Evolutionary conservation across 768 basidiomycete species (phyloP), one percentile per base, ranked within the genome.

Genomic region (Mycena olivaceomarginata): DNA sequence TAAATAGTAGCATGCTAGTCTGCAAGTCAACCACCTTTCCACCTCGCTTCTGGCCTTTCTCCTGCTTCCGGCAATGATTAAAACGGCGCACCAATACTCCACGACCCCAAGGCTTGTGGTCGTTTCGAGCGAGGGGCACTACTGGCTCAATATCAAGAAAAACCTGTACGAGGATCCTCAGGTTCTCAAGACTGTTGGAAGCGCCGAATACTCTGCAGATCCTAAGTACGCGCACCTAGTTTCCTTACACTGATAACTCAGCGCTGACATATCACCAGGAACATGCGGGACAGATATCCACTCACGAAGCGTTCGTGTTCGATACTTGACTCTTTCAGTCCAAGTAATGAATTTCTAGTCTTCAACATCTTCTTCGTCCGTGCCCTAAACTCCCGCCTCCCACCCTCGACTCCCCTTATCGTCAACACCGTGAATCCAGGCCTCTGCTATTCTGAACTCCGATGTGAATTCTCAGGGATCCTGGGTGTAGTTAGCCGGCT

Each of bases 21-120:
- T 63, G 3, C 85, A 87, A 65, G 82, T 85, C 48, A 87, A 87
- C 76, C 75, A 81, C 68, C 74, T 86, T 15, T 78, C 82, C 43
- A 82, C 84, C 20, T 77, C 81, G 1, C 80, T 85, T n/a, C 71
- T 85, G 1, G 76, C 82, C 7, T 41, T 85, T 13, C 79, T 83
- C 22, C 76, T 87, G 2, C 75, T 85, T 1, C 86, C 86, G 1
- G 72, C 70, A 39, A 75, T 86, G 46, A 45, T 80, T 15, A 77
- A 77, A 43, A 77, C 85, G 0, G 78, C 82, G 0, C 57, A 73
- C 4, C 70, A 68, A 12, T 46, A 65, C 40, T 53, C 64, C 2
- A 60, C 76, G 18, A 59, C 46, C 9, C 65, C 79, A 0, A 39
- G 77, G 45, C 63, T 84, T 8, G 81, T 81, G 13, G 77, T 86